Conservation (phyloP, 2,329 filamentous ascomycete species). For the Davidsoniella australis region DNA sequence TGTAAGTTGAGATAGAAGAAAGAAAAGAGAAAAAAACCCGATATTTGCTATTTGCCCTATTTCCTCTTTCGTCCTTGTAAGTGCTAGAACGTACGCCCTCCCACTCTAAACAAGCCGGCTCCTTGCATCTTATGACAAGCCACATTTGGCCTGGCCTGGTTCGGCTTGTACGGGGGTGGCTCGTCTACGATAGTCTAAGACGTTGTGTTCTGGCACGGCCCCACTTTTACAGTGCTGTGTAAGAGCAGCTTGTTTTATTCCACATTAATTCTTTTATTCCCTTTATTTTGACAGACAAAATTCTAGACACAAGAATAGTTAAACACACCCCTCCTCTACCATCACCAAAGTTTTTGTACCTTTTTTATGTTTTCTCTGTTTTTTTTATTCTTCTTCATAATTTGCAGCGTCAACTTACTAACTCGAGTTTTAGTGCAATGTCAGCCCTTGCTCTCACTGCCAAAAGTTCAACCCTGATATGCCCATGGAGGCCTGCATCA, state of each 20-base stretch:
- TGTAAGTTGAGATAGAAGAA: conserved; percentile 20
- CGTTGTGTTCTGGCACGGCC: neutral
- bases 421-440: conserved; percentile 4
- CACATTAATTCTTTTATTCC: neutral
- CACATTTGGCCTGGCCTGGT: too few species aligned
- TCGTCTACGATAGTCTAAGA: neutral
- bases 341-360: neutral
- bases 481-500: conserved; percentile 5
- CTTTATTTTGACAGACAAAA: neutral
- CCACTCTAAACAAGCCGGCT: neutral
- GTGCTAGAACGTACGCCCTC: neutral
- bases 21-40: too few species aligned
- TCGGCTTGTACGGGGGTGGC: conserved; percentile 4
- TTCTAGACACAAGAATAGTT: neutral
- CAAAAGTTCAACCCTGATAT: conserved; percentile 8
- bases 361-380: neutral
- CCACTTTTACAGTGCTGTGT: neutral
- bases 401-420: too few species aligned
- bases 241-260: too few species aligned
- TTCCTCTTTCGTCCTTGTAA: neutral
- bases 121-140: neutral
- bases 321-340: conserved; percentile 2
- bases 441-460: conserved; percentile 5
- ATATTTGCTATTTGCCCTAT: neutral
- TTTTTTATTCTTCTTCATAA: too few species aligned